phyloP scores from a whole-genome alignment of 2,329 filamentous ascomycete genomes.

The Ophiocordyceps camponoti-saundersi region DNA sequence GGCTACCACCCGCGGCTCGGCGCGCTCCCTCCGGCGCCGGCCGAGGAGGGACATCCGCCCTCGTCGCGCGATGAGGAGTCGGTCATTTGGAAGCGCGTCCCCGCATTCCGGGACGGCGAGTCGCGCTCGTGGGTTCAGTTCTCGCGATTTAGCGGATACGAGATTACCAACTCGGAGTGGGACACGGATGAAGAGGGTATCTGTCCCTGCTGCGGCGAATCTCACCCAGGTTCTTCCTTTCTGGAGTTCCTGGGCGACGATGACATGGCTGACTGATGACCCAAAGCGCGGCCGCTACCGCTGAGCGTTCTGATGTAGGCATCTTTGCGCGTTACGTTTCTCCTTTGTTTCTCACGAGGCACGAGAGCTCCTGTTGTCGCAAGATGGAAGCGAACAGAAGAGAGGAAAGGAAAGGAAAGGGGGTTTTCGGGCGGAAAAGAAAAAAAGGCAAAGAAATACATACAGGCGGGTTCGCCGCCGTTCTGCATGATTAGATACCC shows the following conservation, averaged over 20 bases:
- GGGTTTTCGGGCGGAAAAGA: not conserved
- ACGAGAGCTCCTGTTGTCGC: not conserved
- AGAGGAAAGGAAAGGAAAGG: not conserved
- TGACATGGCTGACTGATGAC: conserved; percentile 3
- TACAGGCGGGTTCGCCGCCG: not conserved
- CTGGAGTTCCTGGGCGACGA: conserved; percentile 14
- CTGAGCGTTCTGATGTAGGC: not conserved
- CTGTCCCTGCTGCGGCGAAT: conserved; percentile 23
- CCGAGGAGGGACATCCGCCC: conserved; percentile 24
- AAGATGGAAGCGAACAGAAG: not conserved
- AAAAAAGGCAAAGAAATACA: not conserved
- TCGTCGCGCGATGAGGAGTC: conserved; percentile 23
- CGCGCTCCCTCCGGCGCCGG: conserved; percentile 21
- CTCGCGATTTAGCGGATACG: conserved; percentile 20
- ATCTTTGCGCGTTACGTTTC: not conserved
- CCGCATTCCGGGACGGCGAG: conserved; percentile 19
- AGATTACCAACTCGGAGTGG: conserved; percentile 15
- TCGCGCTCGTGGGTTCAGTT: conserved; percentile 33
- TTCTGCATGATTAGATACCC: conserved; percentile 3
- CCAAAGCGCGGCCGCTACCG: not conserved
- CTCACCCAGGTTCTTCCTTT: conserved; percentile 17
- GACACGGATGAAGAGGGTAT: conserved; percentile 17
- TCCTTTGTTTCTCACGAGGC: too few species aligned
- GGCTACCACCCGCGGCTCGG: conserved; percentile 12
- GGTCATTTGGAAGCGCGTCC: conserved; percentile 35